Evolutionary conservation across 2,329 filamentous ascomycete genomes (phyloP).

Genomic region (Leptographium radiaticola): DNA sequence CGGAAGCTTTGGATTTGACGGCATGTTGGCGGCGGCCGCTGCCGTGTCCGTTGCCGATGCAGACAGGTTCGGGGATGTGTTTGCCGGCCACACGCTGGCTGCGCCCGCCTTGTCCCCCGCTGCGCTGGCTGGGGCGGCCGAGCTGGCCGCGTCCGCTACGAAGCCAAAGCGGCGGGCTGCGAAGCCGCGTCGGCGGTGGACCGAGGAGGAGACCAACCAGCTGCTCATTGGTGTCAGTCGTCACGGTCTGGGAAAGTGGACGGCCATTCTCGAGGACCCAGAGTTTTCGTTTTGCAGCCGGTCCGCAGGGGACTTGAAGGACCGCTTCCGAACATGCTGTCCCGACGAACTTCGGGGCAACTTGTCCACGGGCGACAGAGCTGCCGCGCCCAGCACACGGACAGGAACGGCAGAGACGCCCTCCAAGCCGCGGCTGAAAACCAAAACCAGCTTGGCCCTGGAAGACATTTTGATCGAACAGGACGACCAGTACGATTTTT

Average conservation of each 20-base stretch:
- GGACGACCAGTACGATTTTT: slow-evolving; percentile 21
- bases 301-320: slow-evolving; percentile 50
- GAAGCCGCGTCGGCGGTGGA: slow-evolving; percentile 50
- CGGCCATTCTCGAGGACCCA: slow-evolving; percentile 46
- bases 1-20: slow-evolving; percentile 3
- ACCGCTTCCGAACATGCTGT: slow-evolving; percentile 53
- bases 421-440: slow-evolving; percentile 16
- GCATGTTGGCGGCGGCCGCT: slow-evolving; percentile 9
- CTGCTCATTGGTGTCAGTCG: slow-evolving; percentile 47
- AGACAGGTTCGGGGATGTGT: slow-evolving; percentile 12
- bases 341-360: slow-evolving; percentile 43
- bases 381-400: neutral
- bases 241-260: slow-evolving; percentile 54
- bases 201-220: slow-evolving; percentile 50
- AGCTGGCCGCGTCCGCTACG: slow-evolving; percentile 13
- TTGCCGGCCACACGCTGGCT: neutral
- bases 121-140: neutral
- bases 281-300: slow-evolving; percentile 48
- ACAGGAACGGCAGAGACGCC: slow-evolving; percentile 5
- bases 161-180: slow-evolving; percentile 40
- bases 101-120: neutral
- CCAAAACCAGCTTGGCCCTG: slow-evolving; percentile 35
- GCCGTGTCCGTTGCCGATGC: slow-evolving; percentile 10
- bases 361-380: slow-evolving; percentile 14
- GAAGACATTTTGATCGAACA: slow-evolving; percentile 42